phyloP scores from a whole-genome alignment of 257 asterid genomes.

The Fraxinus quadrangulata region DNA sequence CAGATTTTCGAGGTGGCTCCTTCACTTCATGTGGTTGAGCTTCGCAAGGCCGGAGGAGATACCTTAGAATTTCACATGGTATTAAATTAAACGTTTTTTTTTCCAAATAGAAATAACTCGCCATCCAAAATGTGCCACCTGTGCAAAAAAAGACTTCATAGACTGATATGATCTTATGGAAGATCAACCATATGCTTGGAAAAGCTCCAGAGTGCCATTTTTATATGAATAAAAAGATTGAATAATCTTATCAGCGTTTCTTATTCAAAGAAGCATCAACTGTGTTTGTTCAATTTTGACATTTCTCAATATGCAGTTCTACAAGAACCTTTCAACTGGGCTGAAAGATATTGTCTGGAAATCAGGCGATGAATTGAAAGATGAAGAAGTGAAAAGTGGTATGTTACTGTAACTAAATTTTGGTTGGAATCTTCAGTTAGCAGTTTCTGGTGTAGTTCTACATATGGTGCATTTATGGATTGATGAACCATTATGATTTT shows the following conservation, averaged over 20 bases:
- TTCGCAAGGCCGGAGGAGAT: constrained; percentile 94
- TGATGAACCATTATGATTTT: not conserved
- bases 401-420: not conserved
- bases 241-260: not conserved
- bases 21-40: constrained; percentile 83
- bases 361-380: constrained; percentile 58
- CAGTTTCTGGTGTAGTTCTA: not conserved
- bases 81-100: not conserved
- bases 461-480: not conserved
- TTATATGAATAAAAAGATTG: not conserved
- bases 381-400: constrained; percentile 44
- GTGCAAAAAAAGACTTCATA: not conserved
- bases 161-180: not conserved
- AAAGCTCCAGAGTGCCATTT: not conserved
- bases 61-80: constrained; percentile 95
- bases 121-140: not conserved
- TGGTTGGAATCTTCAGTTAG: not conserved
- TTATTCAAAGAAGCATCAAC: not conserved
- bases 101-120: not conserved
- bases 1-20: constrained; percentile 95
- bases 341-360: constrained; percentile 93
- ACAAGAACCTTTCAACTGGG: constrained; percentile 84
- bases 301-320: constrained; percentile 52
- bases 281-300: not conserved
- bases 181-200: not conserved